A percentile compares a stretch with the other conserved stretches of the same genome.
phyloP scores from a whole-genome alignment of 176 grass and related monocot species.

The Puccinellia tenuiflora region DNA sequence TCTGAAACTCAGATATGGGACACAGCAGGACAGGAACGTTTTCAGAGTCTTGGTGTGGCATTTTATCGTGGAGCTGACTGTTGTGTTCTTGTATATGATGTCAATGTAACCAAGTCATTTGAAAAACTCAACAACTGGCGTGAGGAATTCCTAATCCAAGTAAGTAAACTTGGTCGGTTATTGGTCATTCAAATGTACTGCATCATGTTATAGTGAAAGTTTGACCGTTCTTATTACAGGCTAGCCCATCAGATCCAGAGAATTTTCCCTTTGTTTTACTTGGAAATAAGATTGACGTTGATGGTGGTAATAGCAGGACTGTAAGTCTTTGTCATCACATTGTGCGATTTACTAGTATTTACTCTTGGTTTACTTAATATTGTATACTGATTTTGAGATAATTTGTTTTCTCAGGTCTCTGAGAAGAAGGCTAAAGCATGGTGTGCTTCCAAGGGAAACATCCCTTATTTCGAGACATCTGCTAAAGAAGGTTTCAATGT shows the following conservation, averaged over 20 bases:
- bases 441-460: conserved; percentile 88
- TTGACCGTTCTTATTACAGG: conserved; percentile 37
- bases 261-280: conserved; percentile 94
- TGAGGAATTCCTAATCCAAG: conserved; percentile 90
- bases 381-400: background rate
- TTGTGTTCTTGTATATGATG: conserved; percentile 90
- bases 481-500: conserved; percentile 98
- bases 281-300: conserved; percentile 89
- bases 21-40: conserved; percentile 87
- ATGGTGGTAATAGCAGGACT: conserved; percentile 86
- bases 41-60: conserved; percentile 95
- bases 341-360: background rate
- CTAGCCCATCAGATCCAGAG: conserved; percentile 80
- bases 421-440: conserved; percentile 92
- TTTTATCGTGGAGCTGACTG: conserved; percentile 96
- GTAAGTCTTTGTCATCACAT: conserved; percentile 33
- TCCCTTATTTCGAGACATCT: conserved; percentile 92
- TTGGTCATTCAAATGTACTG: background rate
- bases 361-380: background rate
- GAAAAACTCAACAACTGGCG: conserved; percentile 91
- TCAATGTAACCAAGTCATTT: conserved; percentile 92
- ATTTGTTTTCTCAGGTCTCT: conserved; percentile 51
- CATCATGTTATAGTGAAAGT: background rate
- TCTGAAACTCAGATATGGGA: conserved; percentile 77
- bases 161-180: conserved; percentile 17